phyloP scores from a whole-genome alignment of 2,329 filamentous ascomycete species.

The Lasiodiplodia sp. region DNA sequence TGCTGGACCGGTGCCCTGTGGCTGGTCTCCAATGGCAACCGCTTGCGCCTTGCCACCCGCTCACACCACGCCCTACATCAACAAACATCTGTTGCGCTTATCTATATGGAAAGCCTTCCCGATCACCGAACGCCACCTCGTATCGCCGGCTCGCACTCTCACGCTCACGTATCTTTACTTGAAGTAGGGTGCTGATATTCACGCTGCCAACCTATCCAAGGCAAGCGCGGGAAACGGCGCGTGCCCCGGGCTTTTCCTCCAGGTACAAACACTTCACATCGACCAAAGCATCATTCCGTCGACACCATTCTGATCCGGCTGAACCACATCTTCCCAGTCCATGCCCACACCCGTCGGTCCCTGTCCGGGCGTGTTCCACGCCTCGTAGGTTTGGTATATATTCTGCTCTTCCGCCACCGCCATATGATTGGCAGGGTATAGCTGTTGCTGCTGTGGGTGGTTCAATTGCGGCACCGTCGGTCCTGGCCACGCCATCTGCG shows the following conservation, averaged over 20 bases:
- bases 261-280: conserved; percentile 12
- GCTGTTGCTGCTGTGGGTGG: conserved; percentile 12
- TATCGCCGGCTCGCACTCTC: neutral
- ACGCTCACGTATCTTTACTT: too few species aligned
- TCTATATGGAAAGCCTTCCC: neutral
- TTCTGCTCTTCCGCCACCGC: neutral
- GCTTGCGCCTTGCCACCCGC: neutral
- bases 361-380: conserved; percentile 3
- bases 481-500: neutral
- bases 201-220: too few species aligned
- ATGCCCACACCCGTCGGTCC: neutral
- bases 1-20: too few species aligned
- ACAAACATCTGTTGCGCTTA: neutral
- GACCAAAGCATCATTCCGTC: conserved; percentile 30
- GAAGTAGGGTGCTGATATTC: too few species aligned
- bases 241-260: neutral
- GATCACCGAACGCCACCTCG: neutral
- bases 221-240: too few species aligned
- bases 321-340: conserved; percentile 25
- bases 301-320: conserved; percentile 23
- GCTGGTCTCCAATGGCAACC: neutral
- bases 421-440: neutral
- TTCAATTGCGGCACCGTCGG: neutral
- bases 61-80: neutral
- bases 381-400: conserved; percentile 1